These are phyloP conservation scores for Grosmannia huntii DNA, from an alignment of 2,329 filamentous ascomycete species.

Conservation along the genomic window DNA sequence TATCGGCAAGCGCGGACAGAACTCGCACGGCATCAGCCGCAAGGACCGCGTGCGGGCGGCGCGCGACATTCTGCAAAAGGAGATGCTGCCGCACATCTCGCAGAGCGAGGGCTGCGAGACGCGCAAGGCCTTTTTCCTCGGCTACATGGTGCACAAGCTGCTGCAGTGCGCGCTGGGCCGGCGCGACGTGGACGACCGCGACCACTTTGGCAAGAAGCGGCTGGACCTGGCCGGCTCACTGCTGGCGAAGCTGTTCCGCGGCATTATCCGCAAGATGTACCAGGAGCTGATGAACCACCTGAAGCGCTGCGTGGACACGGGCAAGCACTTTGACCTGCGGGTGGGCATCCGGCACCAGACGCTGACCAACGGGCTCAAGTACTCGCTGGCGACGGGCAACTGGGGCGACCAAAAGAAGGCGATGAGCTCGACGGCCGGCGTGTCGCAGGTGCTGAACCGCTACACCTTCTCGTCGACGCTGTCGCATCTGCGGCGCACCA, in stretches of 20 bases:
- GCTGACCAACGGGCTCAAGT: conserved; percentile 87
- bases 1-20: conserved; percentile 80
- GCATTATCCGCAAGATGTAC: conserved; percentile 80
- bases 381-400: conserved; percentile 93
- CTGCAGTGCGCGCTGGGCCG: conserved; percentile 87
- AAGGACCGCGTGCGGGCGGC: conserved; percentile 89
- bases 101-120: conserved; percentile 92
- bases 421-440: conserved; percentile 84
- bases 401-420: conserved; percentile 99
- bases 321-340: conserved; percentile 78
- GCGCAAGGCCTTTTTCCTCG: conserved; percentile 92
- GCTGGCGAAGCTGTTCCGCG: conserved; percentile 90
- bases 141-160: conserved; percentile 96
- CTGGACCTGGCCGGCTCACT: conserved; percentile 89
- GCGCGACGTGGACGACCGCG: conserved; percentile 89
- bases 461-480: conserved; percentile 96
- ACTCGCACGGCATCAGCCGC: conserved; percentile 56
- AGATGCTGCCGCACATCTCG: conserved; percentile 91
- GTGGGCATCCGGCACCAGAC: conserved; percentile 85
- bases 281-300: conserved; percentile 85
- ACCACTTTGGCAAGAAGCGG: conserved; percentile 98
- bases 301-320: conserved; percentile 80
- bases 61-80: conserved; percentile 90
- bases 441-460: conserved; percentile 93
- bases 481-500: conserved; percentile 92